A percentile compares a stretch with the other conserved stretches of the same genome.
These are phyloP conservation scores for Nasturtium officinale DNA, from an alignment of 345 rosid species.

Conservation along the genomic window DNA sequence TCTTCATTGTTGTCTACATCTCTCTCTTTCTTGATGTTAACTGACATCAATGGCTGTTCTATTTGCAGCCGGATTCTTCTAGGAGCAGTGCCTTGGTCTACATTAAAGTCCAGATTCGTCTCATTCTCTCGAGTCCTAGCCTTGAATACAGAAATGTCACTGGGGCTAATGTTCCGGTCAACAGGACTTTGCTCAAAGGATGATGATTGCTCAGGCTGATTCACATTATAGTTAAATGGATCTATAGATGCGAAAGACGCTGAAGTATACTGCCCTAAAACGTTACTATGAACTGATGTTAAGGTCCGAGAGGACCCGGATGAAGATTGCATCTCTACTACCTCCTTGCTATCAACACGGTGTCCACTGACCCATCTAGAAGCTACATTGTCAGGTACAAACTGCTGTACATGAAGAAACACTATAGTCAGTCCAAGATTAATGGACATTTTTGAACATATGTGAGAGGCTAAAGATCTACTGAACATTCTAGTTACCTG, in stretches of 20 bases:
- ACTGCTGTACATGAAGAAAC: constrained; percentile 32
- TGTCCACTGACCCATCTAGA: constrained; percentile 37
- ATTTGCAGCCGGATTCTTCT: constrained; percentile 60
- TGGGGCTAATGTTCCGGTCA: constrained; percentile 32
- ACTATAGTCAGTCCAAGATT: constrained; percentile 21
- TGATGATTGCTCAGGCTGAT: constrained; percentile 44
- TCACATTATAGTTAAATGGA: constrained; percentile 43
- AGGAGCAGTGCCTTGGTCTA: constrained; percentile 65
- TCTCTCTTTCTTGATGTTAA: constrained; percentile 20
- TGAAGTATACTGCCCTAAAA: constrained; percentile 45
- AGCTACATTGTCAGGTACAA: constrained; percentile 36
- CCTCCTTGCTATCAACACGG: constrained; percentile 40
- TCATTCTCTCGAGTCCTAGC: constrained; percentile 53
- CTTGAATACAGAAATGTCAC: constrained; percentile 50
- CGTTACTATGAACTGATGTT: constrained; percentile 32
- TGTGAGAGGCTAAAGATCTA: constrained; percentile 17
- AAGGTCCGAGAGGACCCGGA: constrained; percentile 39
- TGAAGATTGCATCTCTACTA: constrained; percentile 47
- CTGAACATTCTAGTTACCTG: constrained; percentile 45
- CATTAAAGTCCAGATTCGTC: constrained; percentile 35
- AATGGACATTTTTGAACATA: background rate
- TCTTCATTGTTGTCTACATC: constrained; percentile 30
- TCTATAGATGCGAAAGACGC: constrained; percentile 43
- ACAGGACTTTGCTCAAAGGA: constrained; percentile 41
- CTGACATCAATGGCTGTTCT: background rate